Base-by-base conservation (phyloP, 2,329 filamentous ascomycete genomes). In the Cladophialophora chaetospira region DNA sequence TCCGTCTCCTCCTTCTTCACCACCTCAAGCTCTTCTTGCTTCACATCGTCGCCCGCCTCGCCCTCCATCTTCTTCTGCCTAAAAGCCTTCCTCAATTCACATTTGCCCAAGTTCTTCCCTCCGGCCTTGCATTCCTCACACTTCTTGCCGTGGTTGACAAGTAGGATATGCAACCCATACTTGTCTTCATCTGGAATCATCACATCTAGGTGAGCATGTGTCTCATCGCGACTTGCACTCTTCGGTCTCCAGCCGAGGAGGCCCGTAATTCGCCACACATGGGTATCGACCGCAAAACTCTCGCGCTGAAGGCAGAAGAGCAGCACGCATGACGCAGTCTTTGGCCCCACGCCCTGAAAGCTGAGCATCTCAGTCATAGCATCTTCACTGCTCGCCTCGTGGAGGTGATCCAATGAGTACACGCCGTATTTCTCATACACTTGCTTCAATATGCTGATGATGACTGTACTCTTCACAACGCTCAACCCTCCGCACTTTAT, bases 281-380 rank as follows among this genome's bases (percentile, higher is more conserved):
- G 84, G 1, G 84, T 87, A 62, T 87, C 84, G 6, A 87, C 84
- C 0, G 84, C 84, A 62, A 87, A 87, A 53, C 77, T 80, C 2
- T 84, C 83, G 0, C 83, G 77, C 63, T 83, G 82, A 5, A 87
- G 75, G 65, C 84, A 87, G 72, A 87, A 87, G 1, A 87, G 75
- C 5, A 84, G 71, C 3, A 87, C 84, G 61, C 84, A 87, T 2
- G 82, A 82, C 2, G 84, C 84, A 0, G 84, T 87, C 66, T 87
- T 87, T n/a, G 81, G 79, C 0, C 84, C 84, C 42, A 87, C 85
- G 3, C 84, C 84, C 1, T 83, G 83, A 60, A 81, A 86, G 25
- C 78, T 79, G 25, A 81, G 74, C 52, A 87, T 73, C 48, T 81
- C 77, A 15, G 75, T 70, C 74, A 87, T 82, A 2, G 80, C 84